Evolutionary conservation across 2,329 filamentous ascomycete species (phyloP).

Genomic region (Ustulina deusta): DNA sequence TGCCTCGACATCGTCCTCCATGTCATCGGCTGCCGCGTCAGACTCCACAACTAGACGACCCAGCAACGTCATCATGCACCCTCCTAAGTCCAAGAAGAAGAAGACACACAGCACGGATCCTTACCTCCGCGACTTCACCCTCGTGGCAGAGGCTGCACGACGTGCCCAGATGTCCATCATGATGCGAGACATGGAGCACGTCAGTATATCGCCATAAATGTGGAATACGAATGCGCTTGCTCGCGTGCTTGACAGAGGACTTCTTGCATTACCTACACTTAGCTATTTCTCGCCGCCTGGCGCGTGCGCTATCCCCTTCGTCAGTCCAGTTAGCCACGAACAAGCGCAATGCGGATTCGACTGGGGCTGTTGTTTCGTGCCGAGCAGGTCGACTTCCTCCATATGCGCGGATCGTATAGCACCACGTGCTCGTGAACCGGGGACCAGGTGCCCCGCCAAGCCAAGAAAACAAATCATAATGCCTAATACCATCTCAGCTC

Average conservation of each 20-base stretch:
- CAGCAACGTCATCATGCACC: constrained; percentile 44
- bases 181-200: constrained; percentile 85
- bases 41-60: constrained; percentile 37
- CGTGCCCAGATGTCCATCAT: constrained; percentile 90
- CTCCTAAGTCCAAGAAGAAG: constrained; percentile 43
- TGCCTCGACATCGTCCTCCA: constrained; percentile 30
- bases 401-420: constrained; percentile 29
- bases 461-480: constrained; percentile 24
- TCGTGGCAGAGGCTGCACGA: constrained; percentile 93
- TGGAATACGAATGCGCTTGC: constrained; percentile 1
- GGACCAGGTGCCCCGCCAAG: constrained; percentile 13
- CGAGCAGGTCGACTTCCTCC: constrained; percentile 23
- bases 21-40: constrained; percentile 32
- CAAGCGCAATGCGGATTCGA: constrained; percentile 32
- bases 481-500: constrained; percentile 27
- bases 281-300: constrained; percentile 3
- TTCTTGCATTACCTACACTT: constrained; percentile 19
- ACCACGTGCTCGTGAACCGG: constrained; percentile 35
- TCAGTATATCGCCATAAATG: constrained; percentile 63
- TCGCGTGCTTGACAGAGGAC: constrained; percentile 12
- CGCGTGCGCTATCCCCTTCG: constrained; percentile 17
- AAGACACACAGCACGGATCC: constrained; percentile 58
- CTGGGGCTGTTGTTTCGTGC: constrained; percentile 24
- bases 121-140: constrained; percentile 83
- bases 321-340: constrained; percentile 14